These are phyloP conservation scores for Alternaria brassicicola DNA, from an alignment of 2,329 filamentous ascomycete species.

Conservation along the genomic window DNA sequence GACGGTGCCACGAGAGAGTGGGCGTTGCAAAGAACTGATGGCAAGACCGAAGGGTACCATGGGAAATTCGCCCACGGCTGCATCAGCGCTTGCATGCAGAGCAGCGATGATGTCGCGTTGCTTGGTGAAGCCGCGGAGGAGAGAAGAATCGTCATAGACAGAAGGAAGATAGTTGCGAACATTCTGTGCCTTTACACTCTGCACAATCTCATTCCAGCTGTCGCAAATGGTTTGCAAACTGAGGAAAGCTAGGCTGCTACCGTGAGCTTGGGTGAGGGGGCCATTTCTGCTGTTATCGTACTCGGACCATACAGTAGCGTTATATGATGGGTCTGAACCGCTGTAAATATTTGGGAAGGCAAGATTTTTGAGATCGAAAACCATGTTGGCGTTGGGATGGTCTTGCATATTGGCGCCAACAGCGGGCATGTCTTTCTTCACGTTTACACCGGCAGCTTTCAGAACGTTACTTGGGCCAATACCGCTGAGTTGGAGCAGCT, in stretches of 20 bases:
- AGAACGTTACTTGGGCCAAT: slow-evolving; percentile 36
- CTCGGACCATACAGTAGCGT: slow-evolving; percentile 31
- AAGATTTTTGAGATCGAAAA: slow-evolving; percentile 30
- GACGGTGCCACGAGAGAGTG: slow-evolving; percentile 46
- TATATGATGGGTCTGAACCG: slow-evolving; percentile 31
- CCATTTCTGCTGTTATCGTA: slow-evolving; percentile 38
- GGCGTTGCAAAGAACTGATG: slow-evolving; percentile 28
- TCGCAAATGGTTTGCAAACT: slow-evolving; percentile 24
- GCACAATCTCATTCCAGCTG: slow-evolving; percentile 24
- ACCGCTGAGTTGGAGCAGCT: slow-evolving; percentile 51
- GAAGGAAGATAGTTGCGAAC: slow-evolving; percentile 23
- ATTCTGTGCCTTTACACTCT: slow-evolving; percentile 27
- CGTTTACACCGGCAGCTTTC: slow-evolving; percentile 27
- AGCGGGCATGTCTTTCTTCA: slow-evolving; percentile 36
- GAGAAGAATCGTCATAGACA: slow-evolving; percentile 22
- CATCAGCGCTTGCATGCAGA: slow-evolving; percentile 27
- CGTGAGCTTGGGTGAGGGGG: slow-evolving; percentile 33
- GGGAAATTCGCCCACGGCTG: slow-evolving; percentile 42
- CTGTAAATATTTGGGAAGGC: slow-evolving; percentile 29
- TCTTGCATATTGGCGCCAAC: slow-evolving; percentile 46
- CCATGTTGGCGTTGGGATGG: slow-evolving; percentile 31
- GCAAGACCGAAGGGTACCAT: slow-evolving; percentile 35
- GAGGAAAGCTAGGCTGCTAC: slow-evolving; percentile 31
- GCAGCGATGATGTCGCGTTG: slow-evolving; percentile 36
- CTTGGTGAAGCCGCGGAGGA: slow-evolving; percentile 28